Base-by-base conservation (phyloP, 2,329 filamentous ascomycete genomes). In the Fusarium sterilihyphosum region DNA sequence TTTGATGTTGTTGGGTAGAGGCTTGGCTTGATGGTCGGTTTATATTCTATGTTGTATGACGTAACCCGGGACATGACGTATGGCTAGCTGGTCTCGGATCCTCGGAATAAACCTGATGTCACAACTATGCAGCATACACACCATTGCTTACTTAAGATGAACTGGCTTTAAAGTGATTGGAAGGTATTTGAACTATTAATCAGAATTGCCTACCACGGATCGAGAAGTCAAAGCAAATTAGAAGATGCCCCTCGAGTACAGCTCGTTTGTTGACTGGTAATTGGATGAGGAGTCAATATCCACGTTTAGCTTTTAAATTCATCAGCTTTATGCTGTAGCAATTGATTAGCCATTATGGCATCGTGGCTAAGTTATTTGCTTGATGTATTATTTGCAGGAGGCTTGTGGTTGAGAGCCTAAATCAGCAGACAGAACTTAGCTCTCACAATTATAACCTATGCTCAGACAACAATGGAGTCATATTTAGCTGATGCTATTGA, bases 1-100 rank as follows among this genome's bases (percentile, higher is more conserved):
- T 40, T n/a, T 20, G 33, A 17, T n/a, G 12, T 35, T n/a, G 11
- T 3, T n/a, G 8, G 14, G 22, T 14, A 7, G 5, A 35, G 18
- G 10, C 18, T 59, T 49, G 56, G 31, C 24, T 29, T 33, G 8
- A 5, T 29, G 18, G 11, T 5, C 2, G 8, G 16, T 14, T 50
- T 59, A 59, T n/a, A 49, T 47, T 2, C 10, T 14, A 12, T 13
- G 31, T 37, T 59, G 5, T 7, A 59, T 64, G 61, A 64, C 54
- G 61, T 64, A 49, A 20, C 33, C 9, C 1, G 29, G 9, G n/a
- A 24, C 6, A 60, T 64, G 61, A 64, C 61, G 61, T 64, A 64
- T 5, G 12, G 11, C 22, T 10, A 18, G 20, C 24, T 58, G 26
- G 47, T 20, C 13, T 10, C 8, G n/a, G 37, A 56, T 31, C 26